Conservation (phyloP, 2,329 filamentous ascomycete species). For the Epicoccum nigrum region DNA sequence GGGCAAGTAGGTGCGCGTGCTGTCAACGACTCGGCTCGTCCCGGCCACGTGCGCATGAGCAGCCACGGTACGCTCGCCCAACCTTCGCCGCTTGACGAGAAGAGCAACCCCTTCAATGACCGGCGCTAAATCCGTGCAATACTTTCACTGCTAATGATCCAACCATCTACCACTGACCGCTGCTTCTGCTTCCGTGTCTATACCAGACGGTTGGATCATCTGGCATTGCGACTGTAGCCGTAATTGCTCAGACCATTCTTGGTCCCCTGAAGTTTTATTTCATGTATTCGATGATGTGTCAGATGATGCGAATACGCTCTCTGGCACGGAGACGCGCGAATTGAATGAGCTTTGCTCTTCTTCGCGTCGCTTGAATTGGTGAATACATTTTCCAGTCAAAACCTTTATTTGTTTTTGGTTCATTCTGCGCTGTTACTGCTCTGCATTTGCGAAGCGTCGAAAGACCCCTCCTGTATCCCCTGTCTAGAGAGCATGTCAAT, state of each 20-base stretch:
- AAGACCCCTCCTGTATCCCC: slow-evolving; percentile 20
- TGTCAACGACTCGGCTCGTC: slow-evolving; percentile 51
- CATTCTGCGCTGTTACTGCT: slow-evolving; percentile 43
- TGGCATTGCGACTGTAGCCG: slow-evolving; percentile 46
- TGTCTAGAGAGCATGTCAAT: slow-evolving; percentile 15
- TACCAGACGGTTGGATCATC: slow-evolving; percentile 29
- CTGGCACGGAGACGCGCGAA: slow-evolving; percentile 39
- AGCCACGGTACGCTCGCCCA: slow-evolving; percentile 53
- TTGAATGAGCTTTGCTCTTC: slow-evolving; percentile 49
- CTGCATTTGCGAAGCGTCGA: slow-evolving; percentile 40
- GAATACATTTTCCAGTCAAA: slow-evolving; percentile 36
- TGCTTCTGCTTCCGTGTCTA: slow-evolving; percentile 55
- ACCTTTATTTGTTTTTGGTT: slow-evolving; percentile 39
- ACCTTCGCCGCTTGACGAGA: slow-evolving; percentile 50
- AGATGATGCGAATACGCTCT: slow-evolving; percentile 37
- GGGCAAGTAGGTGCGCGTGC: slow-evolving; percentile 51
- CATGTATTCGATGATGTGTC: slow-evolving; percentile 21
- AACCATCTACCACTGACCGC: slow-evolving; percentile 49
- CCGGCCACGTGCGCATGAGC: slow-evolving; percentile 52
- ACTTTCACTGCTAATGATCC: slow-evolving; percentile 40
- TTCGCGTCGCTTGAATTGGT: slow-evolving; percentile 43
- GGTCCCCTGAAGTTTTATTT: slow-evolving; percentile 43
- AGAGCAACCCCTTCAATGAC: slow-evolving; percentile 43
- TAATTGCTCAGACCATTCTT: slow-evolving; percentile 52
- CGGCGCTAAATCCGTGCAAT: slow-evolving; percentile 13